A percentile compares a stretch with the other conserved stretches of the same genome.
Conservation (phyloP, 805 yeast species). For the Saturnispora saitoi region DNA sequence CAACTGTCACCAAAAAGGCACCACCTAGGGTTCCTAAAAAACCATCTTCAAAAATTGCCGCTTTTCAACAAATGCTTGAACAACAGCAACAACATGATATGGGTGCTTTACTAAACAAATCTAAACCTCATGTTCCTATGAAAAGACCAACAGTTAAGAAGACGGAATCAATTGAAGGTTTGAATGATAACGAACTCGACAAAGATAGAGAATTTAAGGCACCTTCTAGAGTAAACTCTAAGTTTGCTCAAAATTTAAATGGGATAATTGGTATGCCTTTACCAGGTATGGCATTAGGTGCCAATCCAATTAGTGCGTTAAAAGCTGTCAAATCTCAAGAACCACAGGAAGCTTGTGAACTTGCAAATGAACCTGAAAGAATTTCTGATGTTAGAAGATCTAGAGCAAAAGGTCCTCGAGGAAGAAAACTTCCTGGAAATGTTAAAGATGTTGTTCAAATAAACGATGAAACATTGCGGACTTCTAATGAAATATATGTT, state of each 20-base stretch:
- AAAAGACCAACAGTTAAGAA: conserved; percentile 16
- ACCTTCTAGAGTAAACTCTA: conserved; percentile 21
- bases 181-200: neutral
- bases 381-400: conserved; percentile 35
- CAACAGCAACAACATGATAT: conserved; percentile 37
- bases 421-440: conserved; percentile 57
- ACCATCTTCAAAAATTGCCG: conserved; percentile 70
- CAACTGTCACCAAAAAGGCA: conserved; percentile 19
- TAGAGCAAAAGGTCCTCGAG: conserved; percentile 68
- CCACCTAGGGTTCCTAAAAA: conserved; percentile 72
- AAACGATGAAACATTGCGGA: conserved; percentile 25
- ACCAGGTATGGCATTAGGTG: conserved; percentile 38
- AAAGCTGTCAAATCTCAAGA: conserved; percentile 10
- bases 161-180: neutral
- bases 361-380: conserved; percentile 7
- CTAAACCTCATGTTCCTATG: conserved; percentile 19
- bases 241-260: conserved; percentile 50
- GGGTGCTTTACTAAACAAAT: conserved; percentile 13
- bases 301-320: conserved; percentile 13
- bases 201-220: neutral
- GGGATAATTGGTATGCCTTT: conserved; percentile 47
- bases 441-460: conserved; percentile 37
- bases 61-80: conserved; percentile 69
- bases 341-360: conserved; percentile 3
- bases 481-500: conserved; percentile 27